Percentiles rank a stretch among this genome's conserved stretches.
These are phyloP conservation scores for Hypoxylon lienhwacheense DNA, from an alignment of 495 filamentous ascomycete species.

Conservation along the genomic window DNA sequence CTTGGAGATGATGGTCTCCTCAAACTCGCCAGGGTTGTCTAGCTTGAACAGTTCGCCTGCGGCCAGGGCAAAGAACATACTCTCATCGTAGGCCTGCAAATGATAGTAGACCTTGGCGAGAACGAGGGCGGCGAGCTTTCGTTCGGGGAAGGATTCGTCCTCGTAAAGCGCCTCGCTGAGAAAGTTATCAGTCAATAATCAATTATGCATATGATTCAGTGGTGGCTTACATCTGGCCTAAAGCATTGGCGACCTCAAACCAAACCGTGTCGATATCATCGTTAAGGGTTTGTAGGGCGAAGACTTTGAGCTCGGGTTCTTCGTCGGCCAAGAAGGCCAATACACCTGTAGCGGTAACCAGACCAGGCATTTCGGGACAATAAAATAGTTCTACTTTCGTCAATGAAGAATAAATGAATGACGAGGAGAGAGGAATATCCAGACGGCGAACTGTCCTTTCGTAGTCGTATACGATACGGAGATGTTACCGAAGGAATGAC, in stretches of 20 bases:
- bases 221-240: constrained; percentile 84
- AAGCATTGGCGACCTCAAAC: constrained; percentile 90
- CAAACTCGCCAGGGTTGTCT: constrained; percentile 89
- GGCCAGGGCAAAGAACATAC: constrained; percentile 96
- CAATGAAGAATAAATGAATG: not conserved
- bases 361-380: constrained; percentile 72
- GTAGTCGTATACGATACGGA: not conserved
- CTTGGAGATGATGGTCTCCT: constrained; percentile 98
- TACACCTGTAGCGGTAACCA: constrained; percentile 91
- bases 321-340: constrained; percentile 95
- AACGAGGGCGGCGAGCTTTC: constrained; percentile 90
- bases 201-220: constrained; percentile 5
- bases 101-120: constrained; percentile 99
- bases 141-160: constrained; percentile 90
- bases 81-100: constrained; percentile 97
- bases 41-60: constrained; percentile 95
- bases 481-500: constrained; percentile 16
- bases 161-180: constrained; percentile 93
- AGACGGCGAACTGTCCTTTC: not conserved
- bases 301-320: constrained; percentile 87
- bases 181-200: constrained; percentile 23
- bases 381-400: not conserved
- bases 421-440: not conserved
- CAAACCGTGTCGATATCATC: constrained; percentile 94
- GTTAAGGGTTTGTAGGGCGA: constrained; percentile 91